Evolutionary conservation across 345 rosid genomes (phyloP).

Genomic region (Aquilaria sinensis): DNA sequence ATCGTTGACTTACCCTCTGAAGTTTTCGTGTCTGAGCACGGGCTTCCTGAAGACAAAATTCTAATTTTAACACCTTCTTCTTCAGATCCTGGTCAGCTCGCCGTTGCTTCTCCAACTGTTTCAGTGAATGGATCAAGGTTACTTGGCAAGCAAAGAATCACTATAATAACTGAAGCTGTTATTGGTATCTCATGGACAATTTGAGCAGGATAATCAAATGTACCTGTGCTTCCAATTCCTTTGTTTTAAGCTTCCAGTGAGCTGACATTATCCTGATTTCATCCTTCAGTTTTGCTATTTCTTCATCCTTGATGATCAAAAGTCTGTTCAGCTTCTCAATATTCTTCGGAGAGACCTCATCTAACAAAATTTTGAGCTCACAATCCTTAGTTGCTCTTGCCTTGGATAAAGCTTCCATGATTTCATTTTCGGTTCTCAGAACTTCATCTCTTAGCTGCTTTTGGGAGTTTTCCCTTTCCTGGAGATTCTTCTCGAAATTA

Average conservation of each 20-base stretch:
- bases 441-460: conserved; percentile 78
- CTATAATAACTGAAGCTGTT: not conserved
- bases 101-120: conserved; percentile 80
- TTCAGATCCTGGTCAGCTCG: conserved; percentile 81
- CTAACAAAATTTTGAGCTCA: conserved; percentile 47
- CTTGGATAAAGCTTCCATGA: conserved; percentile 52
- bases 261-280: conserved; percentile 74
- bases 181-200: conserved; percentile 2
- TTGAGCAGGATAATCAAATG: not conserved
- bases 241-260: conserved; percentile 79
- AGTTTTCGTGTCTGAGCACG: conserved; percentile 78
- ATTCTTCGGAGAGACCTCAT: conserved; percentile 67
- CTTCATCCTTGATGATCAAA: conserved; percentile 58
- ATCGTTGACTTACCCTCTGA: conserved; percentile 45
- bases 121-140: conserved; percentile 13
- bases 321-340: conserved; percentile 52
- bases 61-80: conserved; percentile 82
- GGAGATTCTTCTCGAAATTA: conserved; percentile 59
- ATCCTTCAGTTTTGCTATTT: conserved; percentile 63
- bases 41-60: conserved; percentile 87
- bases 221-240: conserved; percentile 85
- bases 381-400: conserved; percentile 47
- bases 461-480: conserved; percentile 68
- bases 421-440: conserved; percentile 55
- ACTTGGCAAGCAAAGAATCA: not conserved